Evolutionary conservation across 768 basidiomycete species (phyloP), one percentile per base, ranked within the genome.

Genomic region (Suillus lakei): DNA sequence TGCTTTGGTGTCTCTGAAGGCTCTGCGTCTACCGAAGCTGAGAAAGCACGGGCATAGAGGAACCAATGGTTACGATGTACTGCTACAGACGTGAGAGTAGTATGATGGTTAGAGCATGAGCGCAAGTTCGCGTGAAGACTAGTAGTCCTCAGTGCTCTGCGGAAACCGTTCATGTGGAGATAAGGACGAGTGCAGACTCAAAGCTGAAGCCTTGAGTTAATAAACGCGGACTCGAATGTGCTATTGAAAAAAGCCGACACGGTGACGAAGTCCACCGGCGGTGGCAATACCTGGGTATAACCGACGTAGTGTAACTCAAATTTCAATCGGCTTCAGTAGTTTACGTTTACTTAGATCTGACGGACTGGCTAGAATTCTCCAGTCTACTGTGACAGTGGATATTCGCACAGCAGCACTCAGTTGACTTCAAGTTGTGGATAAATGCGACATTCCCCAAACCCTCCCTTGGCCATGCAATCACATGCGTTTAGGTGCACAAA

Each of bases 1-100:
- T 86, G 80, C 70, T 89, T 89, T 38, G 82, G 48, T 26, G 65
- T 38, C 2, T 70, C 67, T 30, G 63, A 48, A 41, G 59, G 39
- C 26, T 38, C 39, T 16, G 38, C 30, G 10, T 63, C 63, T 48
- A n/a, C 38, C 32, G 61, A 61, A 13, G 60, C 26, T 23, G 63
- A 64, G 39, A 43, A 61, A n/a, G 53, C 23, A 59, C 62, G 62
- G 13, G 36, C 1, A 28, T n/a, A 28, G 38, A 61, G 56, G 21
- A 39, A 36, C 38, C 54, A 10, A 23, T 28, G 62, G 21, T 38
- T 41, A 59, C 39, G 41, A 30, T 59, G 56, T 39, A 15, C 15
- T 61, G 36, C 30, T 38, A 39, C 18, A 59, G 58, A 59, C 39
- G 10, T 18, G 26, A 59, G 26, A 30, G 26, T 30, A 10, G 39